Conservation (phyloP, 129 eudicot genomes). For the Daucus carota region DNA sequence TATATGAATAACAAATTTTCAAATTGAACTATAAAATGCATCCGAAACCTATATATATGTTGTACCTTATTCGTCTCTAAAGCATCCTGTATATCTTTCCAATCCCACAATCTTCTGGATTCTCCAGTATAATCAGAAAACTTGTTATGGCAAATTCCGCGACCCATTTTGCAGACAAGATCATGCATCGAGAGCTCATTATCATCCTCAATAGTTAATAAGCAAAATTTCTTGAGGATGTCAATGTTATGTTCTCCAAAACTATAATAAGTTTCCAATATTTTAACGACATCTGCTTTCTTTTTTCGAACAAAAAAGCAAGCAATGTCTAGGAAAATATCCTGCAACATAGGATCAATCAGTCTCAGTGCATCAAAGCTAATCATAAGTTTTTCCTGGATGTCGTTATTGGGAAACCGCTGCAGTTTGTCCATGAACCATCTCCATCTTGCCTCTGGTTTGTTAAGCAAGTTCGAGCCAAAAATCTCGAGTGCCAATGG, state of each 20-base stretch:
- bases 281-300: not conserved
- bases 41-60: not conserved
- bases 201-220: not conserved
- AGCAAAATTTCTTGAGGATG: not conserved
- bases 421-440: not conserved
- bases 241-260: not conserved
- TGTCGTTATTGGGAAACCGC: not conserved
- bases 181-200: not conserved
- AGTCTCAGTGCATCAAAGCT: not conserved
- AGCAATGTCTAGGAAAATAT: not conserved
- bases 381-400: no score
- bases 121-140: not conserved
- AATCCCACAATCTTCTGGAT: not conserved
- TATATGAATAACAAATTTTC: not conserved
- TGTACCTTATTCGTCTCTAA: not conserved
- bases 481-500: slow-evolving; percentile 30
- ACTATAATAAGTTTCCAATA: not conserved
- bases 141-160: not conserved
- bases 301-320: not conserved
- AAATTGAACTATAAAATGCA: not conserved
- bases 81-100: not conserved
- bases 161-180: not conserved
- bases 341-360: not conserved
- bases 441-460: slow-evolving; percentile 8
- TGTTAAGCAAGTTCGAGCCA: slow-evolving; percentile 22